These are phyloP conservation scores for Fusarium sp. DNA, from an alignment of 2,329 filamentous ascomycete genomes.

Conservation along the genomic window DNA sequence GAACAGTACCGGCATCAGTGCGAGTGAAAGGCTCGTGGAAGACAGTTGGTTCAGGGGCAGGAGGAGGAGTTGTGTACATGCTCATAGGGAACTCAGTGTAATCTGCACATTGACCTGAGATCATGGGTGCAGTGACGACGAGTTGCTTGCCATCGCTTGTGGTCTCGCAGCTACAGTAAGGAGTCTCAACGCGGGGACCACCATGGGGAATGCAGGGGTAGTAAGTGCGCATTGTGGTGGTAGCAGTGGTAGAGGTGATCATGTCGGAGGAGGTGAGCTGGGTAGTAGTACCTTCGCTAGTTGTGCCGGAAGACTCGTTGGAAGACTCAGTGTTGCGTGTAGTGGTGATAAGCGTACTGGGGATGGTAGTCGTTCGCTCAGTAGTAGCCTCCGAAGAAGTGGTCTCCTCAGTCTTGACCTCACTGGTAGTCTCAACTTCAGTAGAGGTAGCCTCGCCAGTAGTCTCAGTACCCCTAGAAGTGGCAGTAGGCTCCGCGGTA, in stretches of 20 bases:
- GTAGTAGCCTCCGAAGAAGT: not conserved
- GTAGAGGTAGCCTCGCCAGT: not conserved
- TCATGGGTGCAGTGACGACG: slow-evolving; percentile 2
- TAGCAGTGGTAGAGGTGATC: not conserved
- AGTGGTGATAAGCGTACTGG: slow-evolving; percentile 14
- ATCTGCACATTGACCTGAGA: slow-evolving; percentile 1
- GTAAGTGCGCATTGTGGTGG: slow-evolving; percentile 2
- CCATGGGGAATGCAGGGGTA: slow-evolving; percentile 1
- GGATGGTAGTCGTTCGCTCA: not conserved
- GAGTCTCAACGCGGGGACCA: not conserved
- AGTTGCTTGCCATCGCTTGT: slow-evolving; percentile 1
- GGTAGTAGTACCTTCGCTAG: not conserved
- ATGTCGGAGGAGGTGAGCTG: not conserved
- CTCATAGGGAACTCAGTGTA: slow-evolving; percentile 18
- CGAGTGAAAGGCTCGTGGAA: slow-evolving; percentile 1
- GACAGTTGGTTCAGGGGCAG: not conserved
- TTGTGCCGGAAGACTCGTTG: not conserved
- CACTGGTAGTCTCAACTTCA: not conserved
- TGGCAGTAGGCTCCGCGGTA: not conserved
- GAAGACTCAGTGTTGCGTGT: slow-evolving; percentile 8
- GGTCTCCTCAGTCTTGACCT: not conserved
- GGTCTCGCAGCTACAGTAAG: slow-evolving; percentile 17
- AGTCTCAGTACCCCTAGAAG: not conserved
- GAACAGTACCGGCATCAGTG: not conserved
- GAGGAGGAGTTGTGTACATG: slow-evolving; percentile 2